Conservation (phyloP, 2,329 filamentous ascomycete species). For the Leptographium wingfieldii region DNA sequence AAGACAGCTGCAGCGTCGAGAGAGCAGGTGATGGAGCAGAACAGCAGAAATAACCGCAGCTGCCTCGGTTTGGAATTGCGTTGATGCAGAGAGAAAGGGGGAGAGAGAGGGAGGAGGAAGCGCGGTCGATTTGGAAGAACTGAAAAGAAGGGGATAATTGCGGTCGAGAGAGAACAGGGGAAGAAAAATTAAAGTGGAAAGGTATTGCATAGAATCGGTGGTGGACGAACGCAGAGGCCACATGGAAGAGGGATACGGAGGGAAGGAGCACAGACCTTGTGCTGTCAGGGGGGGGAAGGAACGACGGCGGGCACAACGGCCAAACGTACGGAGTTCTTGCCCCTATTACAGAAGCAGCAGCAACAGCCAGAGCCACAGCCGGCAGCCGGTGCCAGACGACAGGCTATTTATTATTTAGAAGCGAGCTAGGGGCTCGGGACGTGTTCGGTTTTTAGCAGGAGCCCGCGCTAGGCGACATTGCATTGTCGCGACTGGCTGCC, state of each 20-base stretch:
- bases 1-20: not conserved
- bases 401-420: too few species aligned
- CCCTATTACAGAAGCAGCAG: too few species aligned
- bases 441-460: too few species aligned
- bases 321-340: too few species aligned
- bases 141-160: not conserved
- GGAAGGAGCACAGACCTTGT: not conserved
- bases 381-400: too few species aligned
- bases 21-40: too few species aligned
- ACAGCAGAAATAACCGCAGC: not conserved
- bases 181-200: conserved; percentile 6
- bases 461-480: too few species aligned
- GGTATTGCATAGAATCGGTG: not conserved
- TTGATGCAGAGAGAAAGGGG: not conserved
- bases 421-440: too few species aligned
- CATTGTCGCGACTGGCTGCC: too few species aligned
- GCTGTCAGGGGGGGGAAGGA: not conserved
- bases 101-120: not conserved
- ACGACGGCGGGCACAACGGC: not conserved
- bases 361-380: too few species aligned
- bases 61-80: not conserved
- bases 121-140: not conserved
- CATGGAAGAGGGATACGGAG: not conserved
- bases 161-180: not conserved
- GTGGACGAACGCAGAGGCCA: not conserved